phyloP scores from a whole-genome alignment of 139 green algal genomes.

The Coccomyxa sp. region DNA sequence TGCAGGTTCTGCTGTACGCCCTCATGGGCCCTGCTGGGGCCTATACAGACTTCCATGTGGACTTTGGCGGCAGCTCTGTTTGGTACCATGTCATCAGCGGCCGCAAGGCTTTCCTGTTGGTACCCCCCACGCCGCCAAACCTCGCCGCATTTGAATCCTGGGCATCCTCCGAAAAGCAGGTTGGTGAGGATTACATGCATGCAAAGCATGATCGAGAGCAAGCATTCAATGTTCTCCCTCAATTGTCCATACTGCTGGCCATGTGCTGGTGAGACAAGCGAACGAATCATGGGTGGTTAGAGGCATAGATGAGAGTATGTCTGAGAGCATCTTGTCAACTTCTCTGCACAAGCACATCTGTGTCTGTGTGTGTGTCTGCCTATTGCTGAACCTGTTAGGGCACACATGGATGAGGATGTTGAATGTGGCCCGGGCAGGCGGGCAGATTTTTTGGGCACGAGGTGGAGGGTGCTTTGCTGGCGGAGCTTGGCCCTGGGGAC shows the following conservation, averaged over 20 bases:
- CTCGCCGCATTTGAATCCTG: constrained; percentile 38
- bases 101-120: constrained; percentile 47
- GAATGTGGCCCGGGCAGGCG: background rate
- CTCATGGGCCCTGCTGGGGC: constrained; percentile 37
- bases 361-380: too few species aligned
- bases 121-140: constrained; percentile 39
- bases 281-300: too few species aligned
- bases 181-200: background rate
- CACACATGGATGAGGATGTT: too few species aligned
- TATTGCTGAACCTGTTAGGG: too few species aligned
- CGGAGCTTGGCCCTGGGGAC: constrained; percentile 28
- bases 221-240: too few species aligned
- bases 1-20: constrained; percentile 44
- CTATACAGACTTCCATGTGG: constrained; percentile 59
- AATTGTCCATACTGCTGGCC: too few species aligned
- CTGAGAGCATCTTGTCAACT: too few species aligned
- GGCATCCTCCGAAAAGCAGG: constrained; percentile 34
- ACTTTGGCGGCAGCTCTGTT: constrained; percentile 51
- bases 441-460: constrained; percentile 18
- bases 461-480: constrained; percentile 17
- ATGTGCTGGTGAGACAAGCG: too few species aligned
- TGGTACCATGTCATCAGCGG: constrained; percentile 60
- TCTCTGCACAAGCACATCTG: too few species aligned
- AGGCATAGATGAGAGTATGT: too few species aligned
- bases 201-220: background rate